Evolutionary conservation across 345 rosid genomes (phyloP).

Genomic region (Noccaea caerulescens): DNA sequence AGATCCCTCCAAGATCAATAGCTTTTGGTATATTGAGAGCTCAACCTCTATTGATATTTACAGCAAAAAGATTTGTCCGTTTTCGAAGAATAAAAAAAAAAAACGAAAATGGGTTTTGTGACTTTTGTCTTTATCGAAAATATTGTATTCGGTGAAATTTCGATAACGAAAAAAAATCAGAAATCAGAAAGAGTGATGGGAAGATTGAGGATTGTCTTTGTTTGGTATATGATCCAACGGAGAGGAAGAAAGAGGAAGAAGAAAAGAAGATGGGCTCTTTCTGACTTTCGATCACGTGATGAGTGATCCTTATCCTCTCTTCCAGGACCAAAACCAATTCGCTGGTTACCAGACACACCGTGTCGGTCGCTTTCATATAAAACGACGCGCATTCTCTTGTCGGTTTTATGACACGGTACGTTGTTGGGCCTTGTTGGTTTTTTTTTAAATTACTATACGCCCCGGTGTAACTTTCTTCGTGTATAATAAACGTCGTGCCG

Average conservation of each 20-base stretch:
- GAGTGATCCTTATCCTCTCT: conserved; percentile 30
- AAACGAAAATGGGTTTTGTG: neutral
- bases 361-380: neutral
- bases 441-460: neutral
- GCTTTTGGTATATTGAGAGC: conserved; percentile 40
- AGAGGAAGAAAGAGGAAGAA: neutral
- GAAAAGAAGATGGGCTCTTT: conserved; percentile 9
- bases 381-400: conserved; percentile 17
- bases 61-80: neutral
- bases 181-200: conserved; percentile 36
- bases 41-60: conserved; percentile 3
- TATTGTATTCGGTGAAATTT: neutral
- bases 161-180: neutral
- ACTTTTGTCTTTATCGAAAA: conserved; percentile 22
- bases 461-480: too few species aligned
- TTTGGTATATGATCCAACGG: conserved; percentile 34
- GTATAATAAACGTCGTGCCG: too few species aligned
- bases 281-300: conserved; percentile 43
- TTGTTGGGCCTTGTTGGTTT: conserved; percentile 11
- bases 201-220: conserved; percentile 5
- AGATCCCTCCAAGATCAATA: conserved; percentile 31
- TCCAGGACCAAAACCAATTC: conserved; percentile 26
- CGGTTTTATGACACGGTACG: neutral
- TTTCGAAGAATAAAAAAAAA: neutral
- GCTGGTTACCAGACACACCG: conserved; percentile 33